Conservation (phyloP, 306 rosid species). For the Pterocarpus santalinus region DNA sequence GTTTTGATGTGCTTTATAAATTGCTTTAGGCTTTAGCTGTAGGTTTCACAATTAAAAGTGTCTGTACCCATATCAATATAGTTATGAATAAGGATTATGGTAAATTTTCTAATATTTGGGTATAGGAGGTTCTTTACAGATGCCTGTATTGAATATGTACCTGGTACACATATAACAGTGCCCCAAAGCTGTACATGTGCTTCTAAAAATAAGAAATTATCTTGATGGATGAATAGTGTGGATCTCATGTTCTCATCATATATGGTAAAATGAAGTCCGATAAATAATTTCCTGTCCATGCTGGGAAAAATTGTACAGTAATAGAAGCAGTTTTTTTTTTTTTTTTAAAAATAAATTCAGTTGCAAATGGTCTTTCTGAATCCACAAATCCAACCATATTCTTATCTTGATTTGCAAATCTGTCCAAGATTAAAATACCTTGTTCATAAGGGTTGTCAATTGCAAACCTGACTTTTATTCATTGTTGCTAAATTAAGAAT, state of each 20-base stretch:
- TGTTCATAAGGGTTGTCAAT: constrained; percentile 1
- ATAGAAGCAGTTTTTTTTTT: background rate
- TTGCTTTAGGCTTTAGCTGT: background rate
- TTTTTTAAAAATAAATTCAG: background rate
- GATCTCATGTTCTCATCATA: background rate
- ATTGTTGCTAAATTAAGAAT: constrained; percentile 24
- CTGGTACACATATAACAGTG: background rate
- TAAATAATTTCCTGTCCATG: background rate
- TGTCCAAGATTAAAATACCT: background rate
- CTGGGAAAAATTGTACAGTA: background rate
- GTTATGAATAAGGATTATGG: background rate
- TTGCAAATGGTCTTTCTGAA: constrained; percentile 37
- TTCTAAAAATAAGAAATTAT: constrained; percentile 12
- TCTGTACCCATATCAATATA: background rate
- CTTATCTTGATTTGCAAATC: constrained; percentile 6
- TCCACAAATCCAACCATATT: constrained; percentile 14
- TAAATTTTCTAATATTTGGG: background rate
- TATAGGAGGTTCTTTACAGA: background rate
- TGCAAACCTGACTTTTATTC: constrained; percentile 17
- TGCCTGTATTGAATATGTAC: background rate
- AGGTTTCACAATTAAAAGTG: background rate
- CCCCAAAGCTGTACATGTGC: constrained; percentile 4
- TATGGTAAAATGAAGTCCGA: background rate
- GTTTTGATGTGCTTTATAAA: constrained; percentile 19
- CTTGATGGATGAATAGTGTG: background rate